Conservation (phyloP, 139 green algal species). For the Dunaliella primolecta region DNA sequence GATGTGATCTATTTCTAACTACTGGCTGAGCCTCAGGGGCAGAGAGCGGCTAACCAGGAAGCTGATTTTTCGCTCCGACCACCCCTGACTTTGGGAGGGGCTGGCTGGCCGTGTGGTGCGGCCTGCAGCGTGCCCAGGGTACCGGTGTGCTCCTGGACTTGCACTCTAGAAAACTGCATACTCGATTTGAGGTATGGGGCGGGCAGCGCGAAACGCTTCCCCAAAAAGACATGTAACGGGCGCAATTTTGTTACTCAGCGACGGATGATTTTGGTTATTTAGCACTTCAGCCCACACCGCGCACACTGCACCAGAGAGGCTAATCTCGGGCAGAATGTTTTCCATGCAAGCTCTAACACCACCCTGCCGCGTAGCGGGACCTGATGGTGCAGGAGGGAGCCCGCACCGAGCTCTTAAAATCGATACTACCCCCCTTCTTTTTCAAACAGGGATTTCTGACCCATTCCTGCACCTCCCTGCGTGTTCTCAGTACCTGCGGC, state of each 20-base stretch:
- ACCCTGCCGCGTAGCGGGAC: neutral
- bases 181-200: too few relatives aligned
- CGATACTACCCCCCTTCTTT: neutral
- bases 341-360: neutral
- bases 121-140: neutral
- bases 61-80: neutral
- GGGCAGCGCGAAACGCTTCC: too few relatives aligned
- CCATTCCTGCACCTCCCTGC: neutral
- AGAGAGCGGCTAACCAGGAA: neutral
- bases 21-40: too few relatives aligned
- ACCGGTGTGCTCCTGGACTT: neutral
- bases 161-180: neutral
- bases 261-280: too few relatives aligned
- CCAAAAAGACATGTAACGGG: neutral
- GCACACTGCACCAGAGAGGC: neutral
- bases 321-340: neutral
- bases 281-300: too few relatives aligned
- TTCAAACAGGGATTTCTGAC: neutral
- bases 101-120: neutral
- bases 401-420: neutral
- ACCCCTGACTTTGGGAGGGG: neutral
- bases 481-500: neutral
- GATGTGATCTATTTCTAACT: too few relatives aligned
- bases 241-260: neutral
- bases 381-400: neutral